These are phyloP conservation scores for Backusella sp. DNA, from an alignment of 192 early-diverging fungal species.

Conservation along the genomic window DNA sequence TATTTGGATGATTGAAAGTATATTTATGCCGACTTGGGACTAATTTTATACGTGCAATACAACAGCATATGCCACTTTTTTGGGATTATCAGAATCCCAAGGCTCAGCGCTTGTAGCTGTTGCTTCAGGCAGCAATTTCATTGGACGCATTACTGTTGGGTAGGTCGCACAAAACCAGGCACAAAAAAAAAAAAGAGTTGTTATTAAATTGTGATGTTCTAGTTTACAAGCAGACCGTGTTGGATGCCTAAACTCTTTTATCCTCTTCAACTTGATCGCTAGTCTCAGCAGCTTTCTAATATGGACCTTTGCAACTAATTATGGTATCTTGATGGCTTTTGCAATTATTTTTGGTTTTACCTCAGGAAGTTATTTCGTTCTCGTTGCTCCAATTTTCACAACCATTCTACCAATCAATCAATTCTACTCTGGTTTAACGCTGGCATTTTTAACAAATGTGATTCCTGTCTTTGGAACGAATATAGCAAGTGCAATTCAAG, in stretches of 20 bases:
- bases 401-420: slow-evolving; percentile 18
- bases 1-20: not conserved
- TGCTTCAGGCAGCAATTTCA: slow-evolving; percentile 15
- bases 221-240: slow-evolving; percentile 25
- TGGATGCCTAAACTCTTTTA: slow-evolving; percentile 27
- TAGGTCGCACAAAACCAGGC: not conserved
- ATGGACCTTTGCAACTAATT: slow-evolving; percentile 37
- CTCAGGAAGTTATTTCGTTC: slow-evolving; percentile 35
- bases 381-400: slow-evolving; percentile 28
- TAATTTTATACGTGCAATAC: not conserved
- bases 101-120: slow-evolving; percentile 23
- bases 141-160: slow-evolving; percentile 30
- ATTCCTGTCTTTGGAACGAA: slow-evolving; percentile 34
- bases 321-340: slow-evolving; percentile 30
- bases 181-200: not conserved
- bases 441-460: slow-evolving; percentile 21
- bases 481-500: slow-evolving; percentile 34
- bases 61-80: slow-evolving; percentile 18
- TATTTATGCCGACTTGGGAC: not conserved
- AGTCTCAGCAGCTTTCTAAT: slow-evolving; percentile 25
- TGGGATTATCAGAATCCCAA: slow-evolving; percentile 26
- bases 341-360: slow-evolving; percentile 32
- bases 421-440: slow-evolving; percentile 23
- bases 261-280: slow-evolving; percentile 26
- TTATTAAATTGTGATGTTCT: not conserved